phyloP scores from a whole-genome alignment of 2,329 filamentous ascomycete species.

The Ampelomyces quisqualis region DNA sequence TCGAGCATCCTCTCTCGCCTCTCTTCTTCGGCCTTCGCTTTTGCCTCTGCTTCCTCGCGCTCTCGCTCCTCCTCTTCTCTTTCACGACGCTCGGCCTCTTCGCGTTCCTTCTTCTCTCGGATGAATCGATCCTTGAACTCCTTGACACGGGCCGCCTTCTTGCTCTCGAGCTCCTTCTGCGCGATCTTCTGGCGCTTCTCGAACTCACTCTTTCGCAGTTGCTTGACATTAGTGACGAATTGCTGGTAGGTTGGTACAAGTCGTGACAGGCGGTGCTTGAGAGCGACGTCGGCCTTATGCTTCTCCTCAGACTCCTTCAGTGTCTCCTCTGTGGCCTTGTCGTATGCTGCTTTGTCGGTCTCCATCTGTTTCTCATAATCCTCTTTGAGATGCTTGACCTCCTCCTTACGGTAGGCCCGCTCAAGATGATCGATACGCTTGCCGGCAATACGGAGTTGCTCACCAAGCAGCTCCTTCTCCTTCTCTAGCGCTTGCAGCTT shows the following conservation, averaged over 20 bases:
- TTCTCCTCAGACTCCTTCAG: constrained; percentile 79
- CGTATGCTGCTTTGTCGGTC: constrained; percentile 75
- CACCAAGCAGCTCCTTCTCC: constrained; percentile 94
- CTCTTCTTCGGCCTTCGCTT: constrained; percentile 75
- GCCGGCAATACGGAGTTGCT: constrained; percentile 85
- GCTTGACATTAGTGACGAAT: constrained; percentile 79
- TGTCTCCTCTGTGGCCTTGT: constrained; percentile 73
- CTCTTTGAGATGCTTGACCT: constrained; percentile 82
- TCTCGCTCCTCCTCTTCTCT: constrained; percentile 84
- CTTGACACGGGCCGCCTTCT: constrained; percentile 84
- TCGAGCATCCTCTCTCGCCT: constrained; percentile 71
- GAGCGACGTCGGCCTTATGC: constrained; percentile 86
- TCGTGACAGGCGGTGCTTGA: constrained; percentile 88
- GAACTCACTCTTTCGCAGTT: constrained; percentile 90
- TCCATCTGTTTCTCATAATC: constrained; percentile 85
- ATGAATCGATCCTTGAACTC: constrained; percentile 81
- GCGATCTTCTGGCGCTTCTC: constrained; percentile 90
- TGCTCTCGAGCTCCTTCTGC: constrained; percentile 88
- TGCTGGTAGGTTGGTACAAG: constrained; percentile 81
- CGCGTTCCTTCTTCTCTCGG: constrained; percentile 78
- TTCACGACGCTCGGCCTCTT: constrained; percentile 76
- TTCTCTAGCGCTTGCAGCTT: constrained; percentile 95
- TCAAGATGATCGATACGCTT: constrained; percentile 97
- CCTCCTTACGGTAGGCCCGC: constrained; percentile 93
- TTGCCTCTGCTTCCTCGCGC: constrained; percentile 82